Percentiles rank a stretch among this genome's conserved stretches.
These are phyloP conservation scores for Neurospora discreta DNA, from an alignment of 495 filamentous ascomycete genomes.

Conservation along the genomic window DNA sequence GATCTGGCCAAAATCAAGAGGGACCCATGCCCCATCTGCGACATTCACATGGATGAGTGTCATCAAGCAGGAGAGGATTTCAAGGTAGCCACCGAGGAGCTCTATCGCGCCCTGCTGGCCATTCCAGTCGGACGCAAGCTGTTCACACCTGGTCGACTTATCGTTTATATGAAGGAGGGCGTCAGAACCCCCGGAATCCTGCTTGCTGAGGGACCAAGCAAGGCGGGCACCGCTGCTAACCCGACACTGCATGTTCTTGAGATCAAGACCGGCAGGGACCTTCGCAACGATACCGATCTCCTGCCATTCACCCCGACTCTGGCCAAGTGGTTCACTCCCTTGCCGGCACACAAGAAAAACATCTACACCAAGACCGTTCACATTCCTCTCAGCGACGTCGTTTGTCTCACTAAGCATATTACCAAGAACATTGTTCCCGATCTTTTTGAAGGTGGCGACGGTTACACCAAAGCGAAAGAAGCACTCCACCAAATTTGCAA, in stretches of 20 bases:
- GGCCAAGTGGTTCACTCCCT: conserved; percentile 43
- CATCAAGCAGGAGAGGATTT: conserved; percentile 74
- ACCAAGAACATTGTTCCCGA: conserved; percentile 50
- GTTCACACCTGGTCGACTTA: conserved; percentile 58
- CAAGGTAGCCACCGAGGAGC: conserved; percentile 56
- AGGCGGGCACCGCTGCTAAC: conserved; percentile 39
- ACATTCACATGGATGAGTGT: conserved; percentile 63
- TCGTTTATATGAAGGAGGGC: conserved; percentile 62
- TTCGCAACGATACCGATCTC: conserved; percentile 63
- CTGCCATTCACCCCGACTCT: conserved; percentile 67
- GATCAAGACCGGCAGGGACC: conserved; percentile 48
- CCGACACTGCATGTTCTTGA: conserved; percentile 69
- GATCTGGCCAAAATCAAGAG: conserved; percentile 83
- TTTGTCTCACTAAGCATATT: conserved; percentile 67
- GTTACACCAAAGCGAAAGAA: conserved; percentile 37
- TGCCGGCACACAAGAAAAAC: conserved; percentile 47
- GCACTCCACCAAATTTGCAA: conserved; percentile 50
- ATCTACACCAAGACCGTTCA: conserved; percentile 53
- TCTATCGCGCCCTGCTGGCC: conserved; percentile 57
- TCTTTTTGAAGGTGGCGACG: conserved; percentile 36
- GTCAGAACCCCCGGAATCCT: conserved; percentile 71
- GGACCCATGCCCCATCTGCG: conserved; percentile 73
- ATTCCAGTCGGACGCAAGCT: conserved; percentile 73
- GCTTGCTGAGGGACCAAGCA: conserved; percentile 55
- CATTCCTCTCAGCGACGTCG: conserved; percentile 60